These are phyloP conservation scores for Penicillium longicatenatum DNA, from an alignment of 495 filamentous ascomycete species.

Conservation along the genomic window DNA sequence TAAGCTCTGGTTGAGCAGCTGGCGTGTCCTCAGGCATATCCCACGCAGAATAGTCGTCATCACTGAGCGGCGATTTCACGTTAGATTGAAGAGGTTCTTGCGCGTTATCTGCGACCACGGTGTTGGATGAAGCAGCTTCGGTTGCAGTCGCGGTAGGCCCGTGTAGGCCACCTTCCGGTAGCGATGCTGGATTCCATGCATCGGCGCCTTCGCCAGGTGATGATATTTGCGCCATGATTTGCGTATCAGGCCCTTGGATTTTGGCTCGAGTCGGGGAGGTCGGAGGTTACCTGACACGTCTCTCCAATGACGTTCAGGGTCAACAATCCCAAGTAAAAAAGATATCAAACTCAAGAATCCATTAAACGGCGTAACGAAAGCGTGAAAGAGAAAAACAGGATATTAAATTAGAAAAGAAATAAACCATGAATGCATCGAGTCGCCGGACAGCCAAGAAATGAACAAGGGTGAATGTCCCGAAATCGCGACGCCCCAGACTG, in stretches of 20 bases:
- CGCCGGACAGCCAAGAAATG: slow-evolving; percentile 2
- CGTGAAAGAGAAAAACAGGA: slow-evolving; percentile 7
- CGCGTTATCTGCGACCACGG: slow-evolving; percentile 16
- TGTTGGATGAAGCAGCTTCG: slow-evolving; percentile 11
- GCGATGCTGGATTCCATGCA: slow-evolving; percentile 47
- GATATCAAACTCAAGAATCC: slow-evolving; percentile 19
- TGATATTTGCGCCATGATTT: slow-evolving; percentile 26
- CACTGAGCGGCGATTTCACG: slow-evolving; percentile 21
- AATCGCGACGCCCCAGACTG: slow-evolving; percentile 19
- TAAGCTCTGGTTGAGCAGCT: neutral
- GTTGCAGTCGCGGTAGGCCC: slow-evolving; percentile 12
- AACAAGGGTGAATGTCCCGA: slow-evolving; percentile 11
- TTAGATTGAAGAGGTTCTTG: slow-evolving; percentile 11
- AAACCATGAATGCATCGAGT: slow-evolving; percentile 13
- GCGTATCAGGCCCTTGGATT: slow-evolving; percentile 12
- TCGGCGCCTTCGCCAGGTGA: slow-evolving; percentile 22
- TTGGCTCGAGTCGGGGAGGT: slow-evolving; percentile 11
- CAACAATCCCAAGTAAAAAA: slow-evolving; percentile 26
- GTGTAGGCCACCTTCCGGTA: slow-evolving; percentile 28
- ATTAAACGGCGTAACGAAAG: slow-evolving; percentile 16
- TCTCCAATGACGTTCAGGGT: slow-evolving; percentile 31
- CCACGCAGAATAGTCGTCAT: slow-evolving; percentile 25
- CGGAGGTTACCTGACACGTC: slow-evolving; percentile 36
- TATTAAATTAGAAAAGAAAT: slow-evolving; percentile 21
- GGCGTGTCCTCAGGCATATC: slow-evolving; percentile 17